Percentiles rank a stretch among this genome's conserved stretches.
Conservation (phyloP, 345 rosid species). For the Microcos paniculata region DNA sequence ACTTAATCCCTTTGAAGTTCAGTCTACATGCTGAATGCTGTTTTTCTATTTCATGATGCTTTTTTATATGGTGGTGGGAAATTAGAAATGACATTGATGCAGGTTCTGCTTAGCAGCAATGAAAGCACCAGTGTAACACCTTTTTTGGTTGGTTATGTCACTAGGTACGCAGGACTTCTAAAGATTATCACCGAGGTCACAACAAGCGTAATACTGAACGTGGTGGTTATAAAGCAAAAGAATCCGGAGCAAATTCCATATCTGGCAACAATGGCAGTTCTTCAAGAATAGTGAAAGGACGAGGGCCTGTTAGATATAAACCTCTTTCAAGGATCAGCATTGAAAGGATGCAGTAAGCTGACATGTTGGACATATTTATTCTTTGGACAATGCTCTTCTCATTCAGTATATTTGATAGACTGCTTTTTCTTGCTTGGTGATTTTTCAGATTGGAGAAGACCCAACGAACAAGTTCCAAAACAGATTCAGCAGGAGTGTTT, state of each 20-base stretch:
- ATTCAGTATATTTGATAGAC: neutral
- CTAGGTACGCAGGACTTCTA: constrained; percentile 3
- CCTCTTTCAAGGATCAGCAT: neutral
- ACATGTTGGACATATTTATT: neutral
- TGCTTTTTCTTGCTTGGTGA: neutral
- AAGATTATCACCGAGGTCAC: neutral
- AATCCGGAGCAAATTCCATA: neutral
- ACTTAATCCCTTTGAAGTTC: constrained; percentile 1
- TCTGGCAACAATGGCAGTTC: neutral
- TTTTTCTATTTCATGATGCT: neutral
- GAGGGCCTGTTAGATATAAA: neutral
- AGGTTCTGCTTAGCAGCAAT: neutral
- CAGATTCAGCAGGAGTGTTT: neutral
- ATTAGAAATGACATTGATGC: neutral
- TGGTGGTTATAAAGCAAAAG: constrained; percentile 6
- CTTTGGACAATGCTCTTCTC: constrained; percentile 1
- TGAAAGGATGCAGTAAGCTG: constrained; percentile 4
- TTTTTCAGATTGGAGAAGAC: neutral
- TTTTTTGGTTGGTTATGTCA: neutral
- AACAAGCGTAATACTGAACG: neutral
- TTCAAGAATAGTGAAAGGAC: neutral
- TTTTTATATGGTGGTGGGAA: neutral
- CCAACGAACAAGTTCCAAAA: neutral
- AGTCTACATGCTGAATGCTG: neutral
- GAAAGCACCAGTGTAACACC: neutral